Conservation (phyloP, 306 rosid genomes). For the Oemleria cerasiformis region DNA sequence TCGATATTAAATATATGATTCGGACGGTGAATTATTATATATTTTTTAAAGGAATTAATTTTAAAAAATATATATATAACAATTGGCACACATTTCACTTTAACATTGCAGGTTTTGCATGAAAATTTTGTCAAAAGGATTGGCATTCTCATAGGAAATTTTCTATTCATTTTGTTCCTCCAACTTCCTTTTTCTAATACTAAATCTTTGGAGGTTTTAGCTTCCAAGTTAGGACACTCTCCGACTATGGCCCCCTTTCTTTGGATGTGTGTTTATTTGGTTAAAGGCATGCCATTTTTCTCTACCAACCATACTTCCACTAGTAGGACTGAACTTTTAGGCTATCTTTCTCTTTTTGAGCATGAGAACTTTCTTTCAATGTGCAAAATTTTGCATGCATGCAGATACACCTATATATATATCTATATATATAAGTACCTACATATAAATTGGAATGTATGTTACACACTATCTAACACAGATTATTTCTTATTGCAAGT, state of each 20-base stretch:
- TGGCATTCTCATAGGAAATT: not conserved
- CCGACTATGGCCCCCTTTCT: not conserved
- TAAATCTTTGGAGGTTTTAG: no score
- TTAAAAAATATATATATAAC: not conserved
- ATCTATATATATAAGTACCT: no score
- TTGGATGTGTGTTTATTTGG: conserved; percentile 1
- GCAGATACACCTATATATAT: not conserved
- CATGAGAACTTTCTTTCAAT: not conserved
- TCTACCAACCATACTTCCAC: not conserved
- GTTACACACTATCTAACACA: not conserved
- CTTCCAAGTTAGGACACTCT: no score
- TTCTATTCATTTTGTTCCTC: not conserved
- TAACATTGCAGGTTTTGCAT: not conserved
- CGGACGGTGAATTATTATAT: not conserved
- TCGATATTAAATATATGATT: not conserved
- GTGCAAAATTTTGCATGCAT: not conserved
- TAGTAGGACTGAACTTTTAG: not conserved
- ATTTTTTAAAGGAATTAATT: not conserved
- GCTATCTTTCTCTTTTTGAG: not conserved
- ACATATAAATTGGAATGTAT: not conserved
- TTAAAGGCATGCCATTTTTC: not conserved
- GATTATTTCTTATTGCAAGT: no score
- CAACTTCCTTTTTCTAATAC: not conserved
- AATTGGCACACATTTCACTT: not conserved
- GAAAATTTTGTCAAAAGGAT: not conserved